Conservation (phyloP, 441 rosid species). For the Erysimum cheiri region DNA sequence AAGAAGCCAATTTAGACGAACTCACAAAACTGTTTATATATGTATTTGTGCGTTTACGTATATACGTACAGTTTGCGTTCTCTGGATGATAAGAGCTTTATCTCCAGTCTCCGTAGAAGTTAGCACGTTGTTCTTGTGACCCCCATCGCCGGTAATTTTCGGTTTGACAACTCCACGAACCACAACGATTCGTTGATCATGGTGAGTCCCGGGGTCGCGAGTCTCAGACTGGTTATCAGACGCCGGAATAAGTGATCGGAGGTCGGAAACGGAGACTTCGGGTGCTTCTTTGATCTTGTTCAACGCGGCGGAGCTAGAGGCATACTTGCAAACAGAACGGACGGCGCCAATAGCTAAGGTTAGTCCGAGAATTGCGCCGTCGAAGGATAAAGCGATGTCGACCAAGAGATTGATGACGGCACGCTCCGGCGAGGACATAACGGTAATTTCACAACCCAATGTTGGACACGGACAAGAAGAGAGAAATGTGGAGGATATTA, state of each 20-base stretch:
- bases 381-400: conserved; percentile 75
- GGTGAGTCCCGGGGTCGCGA: conserved; percentile 34
- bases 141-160: conserved; percentile 53
- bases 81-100: conserved; percentile 76
- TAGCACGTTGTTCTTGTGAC: conserved; percentile 55
- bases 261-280: conserved; percentile 57
- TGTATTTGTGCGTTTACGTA: background rate
- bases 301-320: conserved; percentile 60
- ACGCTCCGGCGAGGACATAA: conserved; percentile 72
- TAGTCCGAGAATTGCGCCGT: conserved; percentile 82
- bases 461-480: background rate
- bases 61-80: conserved; percentile 72
- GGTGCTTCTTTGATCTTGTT: conserved; percentile 60
- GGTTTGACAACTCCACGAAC: conserved; percentile 71
- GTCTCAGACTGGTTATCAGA: conserved; percentile 46
- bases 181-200: conserved; percentile 50
- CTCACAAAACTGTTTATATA: background rate
- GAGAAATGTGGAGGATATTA: conserved; percentile 2
- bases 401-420: conserved; percentile 57
- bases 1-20: background rate
- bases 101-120: conserved; percentile 75
- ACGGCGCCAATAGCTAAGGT: conserved; percentile 70
- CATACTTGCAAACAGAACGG: conserved; percentile 54
- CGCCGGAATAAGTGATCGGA: conserved; percentile 57
- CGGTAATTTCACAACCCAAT: background rate